A percentile compares a stretch with the other conserved stretches of the same genome.
These are phyloP conservation scores for Colletotrichum melonis DNA, from an alignment of 2,329 filamentous ascomycete species.

Conservation along the genomic window DNA sequence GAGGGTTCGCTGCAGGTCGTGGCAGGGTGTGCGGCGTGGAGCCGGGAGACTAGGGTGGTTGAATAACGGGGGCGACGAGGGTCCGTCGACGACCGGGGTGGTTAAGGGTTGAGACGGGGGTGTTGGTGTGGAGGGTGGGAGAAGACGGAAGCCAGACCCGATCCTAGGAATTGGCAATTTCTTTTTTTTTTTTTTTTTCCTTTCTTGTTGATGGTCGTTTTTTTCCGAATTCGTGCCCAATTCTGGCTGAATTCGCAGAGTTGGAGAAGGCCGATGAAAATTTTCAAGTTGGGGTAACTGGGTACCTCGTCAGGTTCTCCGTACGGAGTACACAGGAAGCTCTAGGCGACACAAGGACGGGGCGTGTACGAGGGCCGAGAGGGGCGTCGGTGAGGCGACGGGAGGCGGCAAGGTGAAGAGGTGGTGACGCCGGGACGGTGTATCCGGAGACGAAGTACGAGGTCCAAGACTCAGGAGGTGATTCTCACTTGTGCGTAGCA, in stretches of 20 bases:
- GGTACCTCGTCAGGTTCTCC: background rate
- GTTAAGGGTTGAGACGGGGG: conserved; percentile 5
- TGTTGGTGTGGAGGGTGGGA: conserved; percentile 31
- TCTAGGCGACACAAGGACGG: background rate
- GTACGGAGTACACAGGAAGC: background rate
- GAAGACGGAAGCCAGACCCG: conserved; percentile 35
- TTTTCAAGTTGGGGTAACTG: conserved; percentile 8
- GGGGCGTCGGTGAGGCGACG: conserved; percentile 29
- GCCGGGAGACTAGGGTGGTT: conserved; percentile 29
- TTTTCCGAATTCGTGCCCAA: conserved; percentile 11
- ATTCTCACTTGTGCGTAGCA: conserved; percentile 2
- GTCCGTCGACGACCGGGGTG: conserved; percentile 19
- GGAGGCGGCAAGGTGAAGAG: conserved; percentile 8
- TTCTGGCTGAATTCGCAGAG: conserved; percentile 6
- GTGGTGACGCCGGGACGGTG: conserved; percentile 19
- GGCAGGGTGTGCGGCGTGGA: conserved; percentile 28
- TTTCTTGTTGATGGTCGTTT: conserved; percentile 19
- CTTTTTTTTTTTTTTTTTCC: conserved; percentile 26
- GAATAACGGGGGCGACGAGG: conserved; percentile 16
- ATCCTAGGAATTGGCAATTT: conserved; percentile 35
- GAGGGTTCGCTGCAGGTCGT: background rate
- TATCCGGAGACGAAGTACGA: background rate
- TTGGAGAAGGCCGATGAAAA: conserved; percentile 17
- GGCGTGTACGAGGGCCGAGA: background rate
- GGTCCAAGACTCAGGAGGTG: background rate